These are phyloP conservation scores for Paramarasmius palmivorus DNA, from an alignment of 1,284 basidiomycete species.

Conservation along the genomic window DNA sequence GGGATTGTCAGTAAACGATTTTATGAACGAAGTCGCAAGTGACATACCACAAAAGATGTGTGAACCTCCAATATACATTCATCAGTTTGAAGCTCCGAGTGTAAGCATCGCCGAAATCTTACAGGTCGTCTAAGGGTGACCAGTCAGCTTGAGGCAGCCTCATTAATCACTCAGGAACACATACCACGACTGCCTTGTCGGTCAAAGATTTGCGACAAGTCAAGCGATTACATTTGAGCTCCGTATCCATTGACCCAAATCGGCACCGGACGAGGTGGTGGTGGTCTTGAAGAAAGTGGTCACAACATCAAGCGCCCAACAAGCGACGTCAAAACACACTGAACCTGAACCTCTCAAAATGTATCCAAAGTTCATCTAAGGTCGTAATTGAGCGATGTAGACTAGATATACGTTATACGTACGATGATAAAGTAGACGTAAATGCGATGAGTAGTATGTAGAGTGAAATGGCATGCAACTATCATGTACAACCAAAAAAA, in stretches of 20 bases:
- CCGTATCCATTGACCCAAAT: conserved; percentile 41
- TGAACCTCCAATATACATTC: conserved; percentile 46
- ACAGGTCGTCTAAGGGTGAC: conserved; percentile 51
- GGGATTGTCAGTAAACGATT: conserved; percentile 10
- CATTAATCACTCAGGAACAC: conserved; percentile 26
- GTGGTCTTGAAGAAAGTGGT: not conserved
- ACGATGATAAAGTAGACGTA: no score
- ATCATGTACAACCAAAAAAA: not conserved
- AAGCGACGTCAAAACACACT: no score
- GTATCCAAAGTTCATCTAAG: no score
- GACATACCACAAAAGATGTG: conserved; percentile 80
- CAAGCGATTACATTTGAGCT: conserved; percentile 74
- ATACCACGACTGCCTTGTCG: conserved; percentile 81
- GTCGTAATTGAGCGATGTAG: no score
- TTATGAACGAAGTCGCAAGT: conserved; percentile 3
- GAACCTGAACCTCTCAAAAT: no score
- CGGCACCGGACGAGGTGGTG: not conserved
- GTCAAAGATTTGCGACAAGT: conserved; percentile 64
- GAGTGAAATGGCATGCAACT: no score
- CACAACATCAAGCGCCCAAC: no score
- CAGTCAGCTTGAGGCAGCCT: conserved; percentile 2
- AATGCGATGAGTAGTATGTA: no score
- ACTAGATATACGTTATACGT: no score
- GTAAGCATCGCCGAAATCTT: conserved; percentile 17
- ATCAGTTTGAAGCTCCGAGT: conserved; percentile 4